Evolutionary conservation across 78 protist species (phyloP), one percentile per base, ranked within the genome.

Genomic region (Anaeramoeba flamelloides): DNA sequence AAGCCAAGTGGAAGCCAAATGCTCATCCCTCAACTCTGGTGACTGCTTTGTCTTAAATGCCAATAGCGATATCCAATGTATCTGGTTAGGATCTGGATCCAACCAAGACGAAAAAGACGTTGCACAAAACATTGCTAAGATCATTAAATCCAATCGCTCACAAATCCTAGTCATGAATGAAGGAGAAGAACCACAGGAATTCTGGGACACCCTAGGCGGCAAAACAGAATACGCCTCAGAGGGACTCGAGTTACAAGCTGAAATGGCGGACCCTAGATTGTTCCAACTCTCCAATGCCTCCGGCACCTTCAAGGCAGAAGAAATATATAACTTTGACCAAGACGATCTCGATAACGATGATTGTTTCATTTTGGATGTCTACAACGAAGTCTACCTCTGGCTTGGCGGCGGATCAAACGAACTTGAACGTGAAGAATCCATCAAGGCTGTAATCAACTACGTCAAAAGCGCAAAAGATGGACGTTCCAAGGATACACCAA

Each of bases 171-270:
- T 4, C 2, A 22, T 82, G 53, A 40, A 82, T 2, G 86, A 82
- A 36, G 89, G 86, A n/a, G 89, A 86, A n/a, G n/a, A n/a, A n/a
- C 26, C 82, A 79, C 79, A 1, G 12, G 89, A 77, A 53, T 86
- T 86, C 85, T 86, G 84, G 83, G 77, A 39, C 1, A 26, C 26
- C 2, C 80, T 86, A n/a, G 89, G 89, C 74, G 89, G 89, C 77
- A 77, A 79, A 75, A 4, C 41, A 74, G 83, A 82, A 77, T 81
- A 82, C 1, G 74, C 76, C 37, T 8, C 1, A 38, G 38, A 1
- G 12, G 32, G 1, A 1, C n/a, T n/a, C n/a, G n/a, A n/a, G n/a
- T n/a, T n/a, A n/a, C n/a, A 79, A 41, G 82, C 76, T 34, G 77
- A 31, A 8, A 12, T 79, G 80, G 82, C 74, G 36, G 81, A 78